These are phyloP conservation scores for Arachis monticola DNA, from an alignment of 331 rosid genomes.

Conservation along the genomic window DNA sequence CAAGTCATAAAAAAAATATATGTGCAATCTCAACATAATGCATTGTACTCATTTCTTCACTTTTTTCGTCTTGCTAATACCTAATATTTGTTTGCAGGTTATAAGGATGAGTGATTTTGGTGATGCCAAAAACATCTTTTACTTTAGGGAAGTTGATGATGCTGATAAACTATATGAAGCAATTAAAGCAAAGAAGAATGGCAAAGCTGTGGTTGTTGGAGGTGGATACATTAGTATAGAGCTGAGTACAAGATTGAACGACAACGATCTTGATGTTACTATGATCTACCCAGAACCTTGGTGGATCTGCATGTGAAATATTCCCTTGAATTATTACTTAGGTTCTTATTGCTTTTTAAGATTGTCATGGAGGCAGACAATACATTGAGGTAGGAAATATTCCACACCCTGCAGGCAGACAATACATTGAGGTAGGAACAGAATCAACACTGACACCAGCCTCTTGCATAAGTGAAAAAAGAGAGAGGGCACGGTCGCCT, in stretches of 20 bases:
- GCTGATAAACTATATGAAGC: slow-evolving; percentile 80
- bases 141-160: slow-evolving; percentile 93
- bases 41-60: slow-evolving; percentile 2
- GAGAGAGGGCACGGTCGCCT: slow-evolving; percentile 56
- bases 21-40: background rate
- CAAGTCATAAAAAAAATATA: too few relatives aligned
- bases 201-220: slow-evolving; percentile 45
- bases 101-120: slow-evolving; percentile 86
- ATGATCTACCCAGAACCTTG: slow-evolving; percentile 99
- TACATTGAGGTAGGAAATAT: too few relatives aligned
- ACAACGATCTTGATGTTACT: slow-evolving; percentile 74
- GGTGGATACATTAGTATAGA: slow-evolving; percentile 93
- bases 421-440: slow-evolving; percentile 61
- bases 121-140: slow-evolving; percentile 90
- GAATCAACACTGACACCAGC: slow-evolving; percentile 53
- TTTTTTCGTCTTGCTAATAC: slow-evolving; percentile 18
- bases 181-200: slow-evolving; percentile 79
- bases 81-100: slow-evolving; percentile 58
- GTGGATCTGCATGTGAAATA: slow-evolving; percentile 41
- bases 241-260: slow-evolving; percentile 80
- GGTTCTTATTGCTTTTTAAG: too few relatives aligned
- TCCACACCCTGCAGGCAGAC: slow-evolving; percentile 62
- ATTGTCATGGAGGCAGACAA: too few relatives aligned
- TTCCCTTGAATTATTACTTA: too few relatives aligned
- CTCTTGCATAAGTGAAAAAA: slow-evolving; percentile 64